Evolutionary conservation across 306 rosid species (phyloP).

Genomic region (Lablab purpureus): DNA sequence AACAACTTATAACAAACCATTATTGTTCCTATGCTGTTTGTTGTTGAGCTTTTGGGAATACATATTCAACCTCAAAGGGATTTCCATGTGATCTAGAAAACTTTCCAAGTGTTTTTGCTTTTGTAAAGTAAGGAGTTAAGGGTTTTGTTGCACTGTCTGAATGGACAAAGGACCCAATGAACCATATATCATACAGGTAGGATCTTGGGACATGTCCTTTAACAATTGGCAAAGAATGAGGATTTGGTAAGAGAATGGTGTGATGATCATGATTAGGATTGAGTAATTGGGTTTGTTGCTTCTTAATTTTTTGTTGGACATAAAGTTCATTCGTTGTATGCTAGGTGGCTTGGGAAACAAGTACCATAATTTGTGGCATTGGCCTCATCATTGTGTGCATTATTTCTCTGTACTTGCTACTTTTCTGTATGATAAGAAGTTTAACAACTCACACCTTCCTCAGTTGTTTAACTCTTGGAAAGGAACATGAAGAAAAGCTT

Average conservation of each 20-base stretch:
- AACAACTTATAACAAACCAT: conserved; percentile 33
- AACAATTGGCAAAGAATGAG: conserved; percentile 14
- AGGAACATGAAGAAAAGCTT: conserved; percentile 30
- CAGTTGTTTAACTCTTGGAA: not conserved
- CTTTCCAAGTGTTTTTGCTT: conserved; percentile 44
- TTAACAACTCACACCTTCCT: conserved; percentile 43
- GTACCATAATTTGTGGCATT: conserved; percentile 24
- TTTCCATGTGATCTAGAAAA: conserved; percentile 43
- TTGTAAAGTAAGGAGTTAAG: conserved; percentile 37
- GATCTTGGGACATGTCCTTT: conserved; percentile 37
- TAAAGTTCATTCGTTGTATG: conserved; percentile 24
- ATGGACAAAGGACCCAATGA: conserved; percentile 45
- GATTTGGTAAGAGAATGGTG: conserved; percentile 46
- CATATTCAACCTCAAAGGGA: conserved; percentile 43
- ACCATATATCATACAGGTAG: conserved; percentile 38
- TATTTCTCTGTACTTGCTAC: conserved; percentile 38
- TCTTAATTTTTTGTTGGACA: not conserved
- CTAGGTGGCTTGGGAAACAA: conserved; percentile 42
- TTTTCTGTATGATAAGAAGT: conserved; percentile 44
- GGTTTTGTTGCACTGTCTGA: conserved; percentile 44
- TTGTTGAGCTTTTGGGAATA: conserved; percentile 51
- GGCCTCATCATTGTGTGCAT: conserved; percentile 55
- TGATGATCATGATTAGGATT: conserved; percentile 45
- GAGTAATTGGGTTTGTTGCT: conserved; percentile 21
- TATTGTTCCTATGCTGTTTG: conserved; percentile 33